Evolutionary conservation across 2,329 filamentous ascomycete genomes (phyloP).

Genomic region (Ophiocordyceps camponoti-leonardi): DNA sequence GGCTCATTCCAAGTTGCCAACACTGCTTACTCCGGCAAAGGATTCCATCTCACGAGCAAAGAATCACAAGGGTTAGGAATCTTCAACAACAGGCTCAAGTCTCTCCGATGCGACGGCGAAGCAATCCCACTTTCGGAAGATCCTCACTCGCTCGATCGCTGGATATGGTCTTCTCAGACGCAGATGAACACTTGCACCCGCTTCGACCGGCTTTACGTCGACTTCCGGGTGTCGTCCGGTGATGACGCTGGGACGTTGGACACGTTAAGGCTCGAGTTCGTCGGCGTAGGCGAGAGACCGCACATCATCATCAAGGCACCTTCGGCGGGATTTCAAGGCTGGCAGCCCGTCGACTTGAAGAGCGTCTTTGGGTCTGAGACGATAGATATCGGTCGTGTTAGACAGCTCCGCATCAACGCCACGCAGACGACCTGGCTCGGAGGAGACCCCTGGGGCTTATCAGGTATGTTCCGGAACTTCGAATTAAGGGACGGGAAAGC

Average conservation of each 20-base stretch:
- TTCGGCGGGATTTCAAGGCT: background rate
- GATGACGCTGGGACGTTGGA: background rate
- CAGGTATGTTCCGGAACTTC: background rate
- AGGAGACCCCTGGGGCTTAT: background rate
- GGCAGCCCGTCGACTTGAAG: background rate
- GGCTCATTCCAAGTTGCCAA: background rate
- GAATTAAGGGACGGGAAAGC: no score
- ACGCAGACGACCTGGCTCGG: background rate
- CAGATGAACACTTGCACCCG: background rate
- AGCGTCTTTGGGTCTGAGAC: background rate
- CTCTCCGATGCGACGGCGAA: background rate
- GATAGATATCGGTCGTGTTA: background rate
- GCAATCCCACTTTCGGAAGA: background rate
- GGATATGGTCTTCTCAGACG: background rate
- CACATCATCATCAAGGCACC: no score
- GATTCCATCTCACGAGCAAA: background rate
- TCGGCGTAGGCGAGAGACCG: background rate
- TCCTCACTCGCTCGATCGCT: background rate
- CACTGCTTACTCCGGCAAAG: background rate
- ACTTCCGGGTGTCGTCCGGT: background rate
- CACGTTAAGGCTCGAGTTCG: background rate
- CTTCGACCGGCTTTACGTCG: background rate
- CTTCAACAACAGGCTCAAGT: background rate
- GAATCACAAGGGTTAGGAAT: background rate
- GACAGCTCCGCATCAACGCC: background rate